phyloP scores from a whole-genome alignment of 1,284 basidiomycete species.

The Tremellales sp. region DNA sequence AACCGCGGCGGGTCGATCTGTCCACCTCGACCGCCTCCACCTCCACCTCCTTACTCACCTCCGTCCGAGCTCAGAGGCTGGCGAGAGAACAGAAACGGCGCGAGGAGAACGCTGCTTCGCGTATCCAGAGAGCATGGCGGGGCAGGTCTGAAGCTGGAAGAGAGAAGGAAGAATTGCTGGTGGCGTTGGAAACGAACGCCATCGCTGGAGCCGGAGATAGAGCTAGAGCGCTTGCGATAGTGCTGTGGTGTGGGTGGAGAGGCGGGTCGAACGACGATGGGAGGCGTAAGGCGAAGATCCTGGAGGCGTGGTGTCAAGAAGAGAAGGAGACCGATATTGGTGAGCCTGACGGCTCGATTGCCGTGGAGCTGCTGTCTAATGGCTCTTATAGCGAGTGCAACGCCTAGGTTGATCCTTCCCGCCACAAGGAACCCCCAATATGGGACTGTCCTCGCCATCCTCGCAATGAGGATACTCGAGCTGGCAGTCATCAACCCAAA shows the following conservation, averaged over 20 bases:
- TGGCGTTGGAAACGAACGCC: constrained; percentile 8
- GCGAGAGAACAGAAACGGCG: constrained; percentile 32
- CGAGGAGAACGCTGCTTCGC: constrained; percentile 29
- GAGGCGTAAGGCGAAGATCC: constrained; percentile 11
- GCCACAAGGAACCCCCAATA: not conserved
- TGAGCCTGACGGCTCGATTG: constrained; percentile 1
- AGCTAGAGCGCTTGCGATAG: constrained; percentile 15
- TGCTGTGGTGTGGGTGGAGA: constrained; percentile 9
- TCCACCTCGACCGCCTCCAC: constrained; percentile 36
- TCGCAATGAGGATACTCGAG: constrained; percentile 11
- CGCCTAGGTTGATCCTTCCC: not conserved
- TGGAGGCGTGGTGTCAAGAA: constrained; percentile 20
- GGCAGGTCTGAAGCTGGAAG: constrained; percentile 18
- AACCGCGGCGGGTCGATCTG: constrained; percentile 17
- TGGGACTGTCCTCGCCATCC: constrained; percentile 4
- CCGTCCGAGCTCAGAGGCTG: constrained; percentile 36
- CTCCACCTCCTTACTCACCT: constrained; percentile 32
- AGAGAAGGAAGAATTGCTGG: constrained; percentile 9
- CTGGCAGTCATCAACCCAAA: constrained; percentile 13
- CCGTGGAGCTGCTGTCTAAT: not conserved
- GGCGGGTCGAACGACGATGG: not conserved
- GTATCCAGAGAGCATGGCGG: constrained; percentile 44
- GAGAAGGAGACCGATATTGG: constrained; percentile 5
- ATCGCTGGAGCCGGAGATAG: constrained; percentile 1
- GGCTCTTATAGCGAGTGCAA: not conserved